Conservation (phyloP, 331 rosid genomes). For the Erythrophleum ivorense region DNA sequence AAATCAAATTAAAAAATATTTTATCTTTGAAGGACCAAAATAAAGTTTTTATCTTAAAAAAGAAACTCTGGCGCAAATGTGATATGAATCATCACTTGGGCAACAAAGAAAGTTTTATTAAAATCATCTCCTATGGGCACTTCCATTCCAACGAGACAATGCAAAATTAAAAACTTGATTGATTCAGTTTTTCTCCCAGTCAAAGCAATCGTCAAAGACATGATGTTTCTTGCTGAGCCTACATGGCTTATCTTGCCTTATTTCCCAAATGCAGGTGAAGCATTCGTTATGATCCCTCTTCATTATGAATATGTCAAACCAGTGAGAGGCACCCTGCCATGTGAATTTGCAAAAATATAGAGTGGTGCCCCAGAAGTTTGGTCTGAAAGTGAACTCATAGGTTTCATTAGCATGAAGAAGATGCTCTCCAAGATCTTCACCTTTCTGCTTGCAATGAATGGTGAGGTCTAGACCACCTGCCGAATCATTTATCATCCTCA, state of each 20-base stretch:
- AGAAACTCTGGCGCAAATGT: background rate
- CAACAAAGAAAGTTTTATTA: background rate
- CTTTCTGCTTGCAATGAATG: background rate
- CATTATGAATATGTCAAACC: background rate
- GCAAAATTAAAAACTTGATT: background rate
- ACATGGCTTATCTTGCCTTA: background rate
- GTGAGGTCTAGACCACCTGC: background rate
- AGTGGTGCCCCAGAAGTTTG: conserved; percentile 10
- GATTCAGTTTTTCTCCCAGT: background rate
- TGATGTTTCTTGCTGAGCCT: background rate
- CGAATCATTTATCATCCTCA: background rate
- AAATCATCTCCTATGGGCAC: background rate
- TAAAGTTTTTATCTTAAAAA: too few species aligned
- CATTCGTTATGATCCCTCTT: background rate
- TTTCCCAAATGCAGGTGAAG: background rate
- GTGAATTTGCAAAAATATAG: background rate
- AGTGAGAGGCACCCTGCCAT: background rate
- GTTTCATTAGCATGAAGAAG: background rate
- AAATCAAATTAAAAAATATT: too few species aligned
- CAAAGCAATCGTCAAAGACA: background rate
- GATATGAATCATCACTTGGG: background rate
- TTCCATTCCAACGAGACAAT: background rate
- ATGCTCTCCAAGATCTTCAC: conserved; percentile 4
- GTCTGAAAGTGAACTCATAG: background rate
- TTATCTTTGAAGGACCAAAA: too few species aligned